phyloP scores from a whole-genome alignment of 2,329 filamentous ascomycete species.

The Trichoderma oligosporum region DNA sequence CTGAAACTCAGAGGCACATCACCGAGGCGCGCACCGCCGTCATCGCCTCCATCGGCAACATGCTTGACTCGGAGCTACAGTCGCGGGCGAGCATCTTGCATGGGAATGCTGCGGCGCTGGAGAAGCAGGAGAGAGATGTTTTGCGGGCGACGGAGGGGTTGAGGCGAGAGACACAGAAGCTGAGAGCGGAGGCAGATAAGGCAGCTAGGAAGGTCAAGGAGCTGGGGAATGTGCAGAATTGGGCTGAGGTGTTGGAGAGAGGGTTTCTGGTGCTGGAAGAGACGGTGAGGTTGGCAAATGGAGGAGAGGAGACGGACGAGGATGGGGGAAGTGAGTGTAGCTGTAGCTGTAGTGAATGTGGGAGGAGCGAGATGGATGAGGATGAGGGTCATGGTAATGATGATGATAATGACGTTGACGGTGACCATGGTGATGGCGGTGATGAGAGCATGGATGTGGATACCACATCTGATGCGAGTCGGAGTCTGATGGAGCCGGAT shows the following conservation, averaged over 20 bases:
- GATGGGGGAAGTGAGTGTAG: constrained; percentile 22
- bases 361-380: constrained; percentile 21
- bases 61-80: constrained; percentile 65
- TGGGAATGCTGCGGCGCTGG: constrained; percentile 61
- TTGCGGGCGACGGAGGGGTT: constrained; percentile 56
- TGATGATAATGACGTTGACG: constrained; percentile 9
- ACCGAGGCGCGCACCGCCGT: constrained; percentile 56
- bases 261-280: constrained; percentile 63
- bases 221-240: constrained; percentile 79
- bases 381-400: constrained; percentile 17
- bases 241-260: constrained; percentile 75
- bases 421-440: no score
- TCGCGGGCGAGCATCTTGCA: constrained; percentile 67
- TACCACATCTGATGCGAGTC: constrained; percentile 38
- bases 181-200: constrained; percentile 60
- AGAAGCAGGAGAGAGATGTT: constrained; percentile 64
- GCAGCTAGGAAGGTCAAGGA: constrained; percentile 68
- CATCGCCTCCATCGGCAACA: constrained; percentile 62
- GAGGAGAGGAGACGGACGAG: constrained; percentile 26
- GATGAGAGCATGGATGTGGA: constrained; percentile 21
- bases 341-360: constrained; percentile 41
- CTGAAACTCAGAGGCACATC: constrained; percentile 46
- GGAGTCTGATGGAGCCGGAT: constrained; percentile 36
- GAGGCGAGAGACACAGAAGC: constrained; percentile 60
- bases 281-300: constrained; percentile 55